Evolutionary conservation across 2,329 filamentous ascomycete species (phyloP).

Genomic region (Annulohypoxylon truncatum): DNA sequence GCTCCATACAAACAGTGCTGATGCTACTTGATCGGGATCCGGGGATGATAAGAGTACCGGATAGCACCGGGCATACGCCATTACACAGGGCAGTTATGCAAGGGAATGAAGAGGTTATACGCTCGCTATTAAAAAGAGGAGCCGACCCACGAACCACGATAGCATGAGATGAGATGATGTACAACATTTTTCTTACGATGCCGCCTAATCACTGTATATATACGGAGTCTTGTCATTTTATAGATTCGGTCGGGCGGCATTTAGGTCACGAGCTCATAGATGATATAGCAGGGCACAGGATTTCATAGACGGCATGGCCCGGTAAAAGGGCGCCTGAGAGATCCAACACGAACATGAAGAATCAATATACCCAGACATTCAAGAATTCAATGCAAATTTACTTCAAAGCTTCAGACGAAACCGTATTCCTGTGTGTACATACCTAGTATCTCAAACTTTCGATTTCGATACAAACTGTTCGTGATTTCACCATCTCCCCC

Average conservation of each 20-base stretch:
- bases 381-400: not conserved
- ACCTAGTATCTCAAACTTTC: not conserved
- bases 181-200: not conserved
- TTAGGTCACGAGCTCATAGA: slow-evolving; percentile 9
- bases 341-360: not conserved
- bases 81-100: slow-evolving; percentile 14
- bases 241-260: not conserved
- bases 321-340: slow-evolving; percentile 8
- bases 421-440: not conserved
- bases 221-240: slow-evolving; percentile 1
- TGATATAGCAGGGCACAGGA: not conserved
- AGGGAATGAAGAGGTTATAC: slow-evolving; percentile 14
- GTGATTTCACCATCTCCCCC: not conserved
- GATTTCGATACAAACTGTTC: not conserved
- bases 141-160: slow-evolving; percentile 11
- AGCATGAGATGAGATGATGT: slow-evolving; percentile 6
- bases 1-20: slow-evolving; percentile 2
- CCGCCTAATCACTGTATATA: slow-evolving; percentile 3
- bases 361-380: slow-evolving; percentile 7
- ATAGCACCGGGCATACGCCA: slow-evolving; percentile 9
- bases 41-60: slow-evolving; percentile 11
- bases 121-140: slow-evolving; percentile 12
- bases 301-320: not conserved
- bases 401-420: not conserved
- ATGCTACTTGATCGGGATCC: slow-evolving; percentile 5